Base-by-base conservation (phyloP, 768 basidiomycete genomes). In the Xanthoconium stramineum region DNA sequence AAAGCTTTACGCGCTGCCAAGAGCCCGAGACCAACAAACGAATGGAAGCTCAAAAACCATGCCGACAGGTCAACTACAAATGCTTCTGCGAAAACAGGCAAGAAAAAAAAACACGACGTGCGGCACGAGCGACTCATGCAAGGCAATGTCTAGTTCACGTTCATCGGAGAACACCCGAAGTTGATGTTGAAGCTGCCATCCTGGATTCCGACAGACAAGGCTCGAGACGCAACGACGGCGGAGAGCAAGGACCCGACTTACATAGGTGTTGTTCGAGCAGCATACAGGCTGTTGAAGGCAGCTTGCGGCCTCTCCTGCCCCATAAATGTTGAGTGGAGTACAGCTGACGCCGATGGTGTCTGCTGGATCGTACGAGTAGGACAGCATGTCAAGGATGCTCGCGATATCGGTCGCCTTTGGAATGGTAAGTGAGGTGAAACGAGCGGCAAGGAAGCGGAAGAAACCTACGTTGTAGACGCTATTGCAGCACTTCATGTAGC, bases 241-340 rank as follows among this genome's bases (percentile, higher is more conserved):
- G 30, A 36, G 28, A 45, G 17, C 33, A 40, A 14, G n/a, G 5
- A 15, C 13, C 17, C 37, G 45, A 61, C 68, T 52, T 12, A 69
- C 68, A 47, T 63, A 60, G 15, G 14, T 39, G 9, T 59, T 44
- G 48, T 62, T 58, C 10, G 45, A 24, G 46, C 68, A 69, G 45
- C 68, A 69, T 20, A 71, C 59, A 38, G 68, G 68, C 48, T 72
- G 58, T 20, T 69, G 57, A 33, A 60, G 39, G 32, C 68, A 69
- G 20, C 3, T 4, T 5, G 70, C 55, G 12, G 48, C 51, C 15
- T 65, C 29, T 32, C 65, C 70, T 3, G 45, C 53, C 3, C 70
- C 70, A 13, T 42, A 14, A 9, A 61, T 38, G 17, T 54, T 53
- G 48, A 72, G 10, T 14, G 68, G 70, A 24, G 29, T 58, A 43